Evolutionary conservation across 768 basidiomycete genomes (phyloP).

Genomic region (Gelatoporia subvermispora): DNA sequence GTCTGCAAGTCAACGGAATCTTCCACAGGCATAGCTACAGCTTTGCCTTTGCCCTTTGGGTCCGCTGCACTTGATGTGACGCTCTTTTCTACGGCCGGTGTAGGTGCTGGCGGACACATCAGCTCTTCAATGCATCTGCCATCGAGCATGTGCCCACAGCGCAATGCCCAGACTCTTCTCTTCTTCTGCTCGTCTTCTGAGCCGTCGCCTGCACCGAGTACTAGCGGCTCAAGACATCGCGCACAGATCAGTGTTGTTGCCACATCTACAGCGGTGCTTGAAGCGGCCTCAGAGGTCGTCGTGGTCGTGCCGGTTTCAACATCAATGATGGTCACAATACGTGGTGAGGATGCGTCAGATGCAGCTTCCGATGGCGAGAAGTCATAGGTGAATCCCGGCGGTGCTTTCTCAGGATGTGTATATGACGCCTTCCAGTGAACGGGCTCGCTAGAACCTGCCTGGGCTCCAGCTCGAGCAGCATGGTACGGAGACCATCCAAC

Average conservation of each 20-base stretch:
- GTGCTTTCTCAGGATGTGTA: slow-evolving; percentile 55
- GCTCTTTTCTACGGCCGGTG: background rate
- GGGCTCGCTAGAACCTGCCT: slow-evolving; percentile 1
- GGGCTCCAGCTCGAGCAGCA: background rate
- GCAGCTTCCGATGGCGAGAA: slow-evolving; percentile 41
- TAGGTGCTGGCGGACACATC: slow-evolving; percentile 32
- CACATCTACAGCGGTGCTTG: slow-evolving; percentile 27
- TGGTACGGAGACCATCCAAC: background rate
- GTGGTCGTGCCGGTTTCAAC: slow-evolving; percentile 33
- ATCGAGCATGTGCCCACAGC: slow-evolving; percentile 77
- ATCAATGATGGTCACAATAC: slow-evolving; percentile 43
- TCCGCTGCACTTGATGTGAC: slow-evolving; percentile 4
- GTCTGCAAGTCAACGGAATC: background rate
- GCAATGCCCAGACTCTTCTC: slow-evolving; percentile 61
- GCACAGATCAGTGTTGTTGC: slow-evolving; percentile 59
- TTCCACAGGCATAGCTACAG: slow-evolving; percentile 4
- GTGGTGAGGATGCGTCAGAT: slow-evolving; percentile 26
- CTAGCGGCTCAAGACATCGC: slow-evolving; percentile 58
- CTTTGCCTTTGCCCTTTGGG: slow-evolving; percentile 40
- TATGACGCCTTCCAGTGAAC: slow-evolving; percentile 16
- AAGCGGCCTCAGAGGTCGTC: slow-evolving; percentile 15
- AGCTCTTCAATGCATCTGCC: slow-evolving; percentile 66
- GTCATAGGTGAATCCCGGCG: slow-evolving; percentile 65
- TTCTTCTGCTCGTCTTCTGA: slow-evolving; percentile 35
- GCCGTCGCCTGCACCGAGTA: slow-evolving; percentile 42